Percentiles rank a stretch among this genome's conserved stretches.
These are phyloP conservation scores for Micractinium sp. DNA, from an alignment of 139 green algal genomes.

Conservation along the genomic window DNA sequence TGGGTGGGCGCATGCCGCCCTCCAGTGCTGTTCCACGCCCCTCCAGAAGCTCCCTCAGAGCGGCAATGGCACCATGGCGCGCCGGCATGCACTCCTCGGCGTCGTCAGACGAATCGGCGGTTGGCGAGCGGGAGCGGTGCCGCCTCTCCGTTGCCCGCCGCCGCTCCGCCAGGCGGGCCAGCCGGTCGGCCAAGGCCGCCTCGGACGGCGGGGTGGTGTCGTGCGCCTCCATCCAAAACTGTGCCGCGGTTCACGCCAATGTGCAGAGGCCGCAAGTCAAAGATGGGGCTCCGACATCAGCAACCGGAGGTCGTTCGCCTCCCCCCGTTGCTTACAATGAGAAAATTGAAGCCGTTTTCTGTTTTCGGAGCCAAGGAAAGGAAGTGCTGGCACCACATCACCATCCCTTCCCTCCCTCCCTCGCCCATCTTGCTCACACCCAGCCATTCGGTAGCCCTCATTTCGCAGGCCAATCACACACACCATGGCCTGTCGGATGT, in stretches of 20 bases:
- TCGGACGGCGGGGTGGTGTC: background rate
- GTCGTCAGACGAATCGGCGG: background rate
- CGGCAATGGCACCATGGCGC: background rate
- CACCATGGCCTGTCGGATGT: background rate
- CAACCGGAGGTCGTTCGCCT: too few relatives aligned
- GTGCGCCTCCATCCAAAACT: too few relatives aligned
- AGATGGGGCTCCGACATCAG: too few relatives aligned
- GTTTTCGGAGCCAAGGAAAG: too few relatives aligned
- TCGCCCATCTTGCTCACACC: too few relatives aligned
- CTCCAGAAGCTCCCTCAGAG: background rate
- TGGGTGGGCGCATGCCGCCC: background rate
- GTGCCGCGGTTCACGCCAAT: too few relatives aligned
- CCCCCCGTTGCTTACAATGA: too few relatives aligned
- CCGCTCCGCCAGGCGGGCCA: slow-evolving; percentile 7
- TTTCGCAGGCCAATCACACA: background rate
- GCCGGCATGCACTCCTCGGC: background rate
- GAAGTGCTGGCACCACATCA: background rate
- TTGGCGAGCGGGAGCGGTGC: background rate
- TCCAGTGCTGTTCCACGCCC: background rate
- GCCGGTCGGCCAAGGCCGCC: background rate
- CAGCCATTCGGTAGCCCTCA: too few relatives aligned
- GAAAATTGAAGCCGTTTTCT: background rate
- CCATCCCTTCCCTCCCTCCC: too few relatives aligned
- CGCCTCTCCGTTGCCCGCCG: background rate
- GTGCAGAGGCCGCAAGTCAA: too few relatives aligned